Evolutionary conservation across 305 asterid genomes (phyloP), one percentile per base, ranked within the genome.

Genomic region (Plantago lanceolata): DNA sequence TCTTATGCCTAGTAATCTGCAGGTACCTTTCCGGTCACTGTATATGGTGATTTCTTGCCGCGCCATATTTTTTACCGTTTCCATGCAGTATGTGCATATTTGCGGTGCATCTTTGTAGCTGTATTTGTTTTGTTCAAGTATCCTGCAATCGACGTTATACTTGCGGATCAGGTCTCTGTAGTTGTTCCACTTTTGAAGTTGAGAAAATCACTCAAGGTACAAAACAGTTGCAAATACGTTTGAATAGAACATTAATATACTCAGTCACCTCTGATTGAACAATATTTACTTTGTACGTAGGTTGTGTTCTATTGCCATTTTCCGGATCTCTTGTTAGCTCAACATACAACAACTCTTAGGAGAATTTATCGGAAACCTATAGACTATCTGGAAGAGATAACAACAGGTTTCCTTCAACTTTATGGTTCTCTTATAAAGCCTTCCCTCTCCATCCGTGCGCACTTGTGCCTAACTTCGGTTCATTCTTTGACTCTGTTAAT

Each of bases 221-320:
- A 40, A 57, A 45, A 56, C 18, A 64, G 20, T 71, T 43, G 37
- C 49, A 67, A 8, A 35, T 7, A 56, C 57, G 63, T 71, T 21
- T 29, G 15, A 40, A 40, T 44, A 57, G 6, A 63, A 33, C 19
- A n/a, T 61, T 58, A 19, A 33, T 62, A 12, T 59, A 33, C 17
- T n/a, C 45, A 45, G 31, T 12, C 15, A 2, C 28, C 24, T 44
- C 43, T 65, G 12, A 49, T 50, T 71, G 59, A 44, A 65, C 68
- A 24, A 37, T 8, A 28, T 45, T 58, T 33, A n/a, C 64, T 43
- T 59, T 63, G 28, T 56, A 55, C 57, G 68, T 74, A 93, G 97
- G 94, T 89, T 68, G 86, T 92, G 48, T 89, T 89, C 71, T 92
- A 93, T 68, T 93, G 99, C 79, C 99, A 92, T 81, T 93, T 93